A percentile compares a stretch with the other conserved stretches of the same genome.
Conservation (phyloP, 345 rosid genomes). For the Boechera retrofracta region DNA sequence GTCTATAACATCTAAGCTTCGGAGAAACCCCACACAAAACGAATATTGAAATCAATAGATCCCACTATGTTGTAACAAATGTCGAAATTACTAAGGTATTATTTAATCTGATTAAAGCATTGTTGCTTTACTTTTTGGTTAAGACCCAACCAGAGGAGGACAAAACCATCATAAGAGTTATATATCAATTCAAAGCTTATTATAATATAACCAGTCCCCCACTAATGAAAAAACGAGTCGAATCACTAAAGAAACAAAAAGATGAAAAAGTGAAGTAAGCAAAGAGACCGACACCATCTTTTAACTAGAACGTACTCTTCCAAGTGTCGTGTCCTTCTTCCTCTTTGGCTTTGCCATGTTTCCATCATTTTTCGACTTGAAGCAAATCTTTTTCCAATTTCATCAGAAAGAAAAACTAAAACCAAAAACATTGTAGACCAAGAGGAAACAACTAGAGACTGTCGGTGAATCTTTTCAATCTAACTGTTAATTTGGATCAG, state of each 20-base stretch:
- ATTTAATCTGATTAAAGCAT: conserved; percentile 2
- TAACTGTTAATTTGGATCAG: conserved; percentile 5
- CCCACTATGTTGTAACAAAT: conserved; percentile 5
- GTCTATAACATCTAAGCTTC: background rate
- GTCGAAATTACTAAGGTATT: background rate
- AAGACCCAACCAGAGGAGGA: conserved; percentile 30
- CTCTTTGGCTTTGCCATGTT: conserved; percentile 25
- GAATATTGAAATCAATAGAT: background rate
- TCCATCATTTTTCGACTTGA: conserved; percentile 23
- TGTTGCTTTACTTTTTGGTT: conserved; percentile 21
- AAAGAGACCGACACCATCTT: conserved; percentile 37
- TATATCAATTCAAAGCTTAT: background rate
- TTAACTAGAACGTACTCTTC: conserved; percentile 11
- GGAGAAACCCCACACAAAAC: background rate
- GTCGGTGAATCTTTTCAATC: conserved; percentile 29
- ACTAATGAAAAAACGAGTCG: conserved; percentile 9
- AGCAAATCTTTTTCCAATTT: background rate
- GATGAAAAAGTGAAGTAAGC: conserved; percentile 25
- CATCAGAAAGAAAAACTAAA: background rate
- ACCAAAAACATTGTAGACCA: background rate
- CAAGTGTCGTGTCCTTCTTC: conserved; percentile 32
- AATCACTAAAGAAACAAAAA: conserved; percentile 7
- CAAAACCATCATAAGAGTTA: background rate
- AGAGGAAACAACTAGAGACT: background rate
- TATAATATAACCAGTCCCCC: conserved; percentile 24